Conservation (phyloP, 352 stramenopile species). For the Phytophthora kernoviae region DNA sequence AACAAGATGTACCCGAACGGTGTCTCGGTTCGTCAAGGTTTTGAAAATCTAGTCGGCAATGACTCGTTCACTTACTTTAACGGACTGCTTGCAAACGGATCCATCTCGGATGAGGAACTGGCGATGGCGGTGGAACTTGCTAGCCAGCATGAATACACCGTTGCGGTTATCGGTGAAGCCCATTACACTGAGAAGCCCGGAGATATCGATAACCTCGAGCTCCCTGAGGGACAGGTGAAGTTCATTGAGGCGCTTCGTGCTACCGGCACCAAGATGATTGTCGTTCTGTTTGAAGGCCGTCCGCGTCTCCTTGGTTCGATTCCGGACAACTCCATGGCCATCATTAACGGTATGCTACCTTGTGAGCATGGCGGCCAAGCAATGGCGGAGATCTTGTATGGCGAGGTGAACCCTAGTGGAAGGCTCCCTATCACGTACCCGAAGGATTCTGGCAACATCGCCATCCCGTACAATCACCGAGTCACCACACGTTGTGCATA, state of each 20-base stretch:
- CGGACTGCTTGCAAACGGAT: constrained; percentile 50
- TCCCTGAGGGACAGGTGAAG: constrained; percentile 67
- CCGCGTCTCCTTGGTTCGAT: constrained; percentile 69
- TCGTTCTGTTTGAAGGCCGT: constrained; percentile 78
- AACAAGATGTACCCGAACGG: constrained; percentile 62
- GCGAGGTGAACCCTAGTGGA: constrained; percentile 77
- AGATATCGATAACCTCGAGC: constrained; percentile 74
- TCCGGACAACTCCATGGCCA: constrained; percentile 52
- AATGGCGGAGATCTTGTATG: constrained; percentile 83
- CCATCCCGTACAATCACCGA: constrained; percentile 74
- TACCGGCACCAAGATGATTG: constrained; percentile 73
- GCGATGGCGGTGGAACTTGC: constrained; percentile 53
- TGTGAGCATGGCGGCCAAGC: constrained; percentile 78
- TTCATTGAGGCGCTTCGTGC: constrained; percentile 71
- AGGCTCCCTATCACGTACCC: constrained; percentile 84
- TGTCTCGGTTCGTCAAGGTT: constrained; percentile 48
- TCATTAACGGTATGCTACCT: constrained; percentile 77
- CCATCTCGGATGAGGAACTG: constrained; percentile 48
- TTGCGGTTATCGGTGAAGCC: constrained; percentile 75
- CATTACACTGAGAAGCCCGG: constrained; percentile 85
- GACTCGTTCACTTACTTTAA: constrained; percentile 57
- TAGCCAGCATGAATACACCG: constrained; percentile 49
- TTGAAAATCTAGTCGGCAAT: constrained; percentile 38
- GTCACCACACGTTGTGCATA: constrained; percentile 51
- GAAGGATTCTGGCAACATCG: constrained; percentile 53